Conservation (phyloP, 495 filamentous ascomycete genomes). For the Xylaria bambusicola region DNA sequence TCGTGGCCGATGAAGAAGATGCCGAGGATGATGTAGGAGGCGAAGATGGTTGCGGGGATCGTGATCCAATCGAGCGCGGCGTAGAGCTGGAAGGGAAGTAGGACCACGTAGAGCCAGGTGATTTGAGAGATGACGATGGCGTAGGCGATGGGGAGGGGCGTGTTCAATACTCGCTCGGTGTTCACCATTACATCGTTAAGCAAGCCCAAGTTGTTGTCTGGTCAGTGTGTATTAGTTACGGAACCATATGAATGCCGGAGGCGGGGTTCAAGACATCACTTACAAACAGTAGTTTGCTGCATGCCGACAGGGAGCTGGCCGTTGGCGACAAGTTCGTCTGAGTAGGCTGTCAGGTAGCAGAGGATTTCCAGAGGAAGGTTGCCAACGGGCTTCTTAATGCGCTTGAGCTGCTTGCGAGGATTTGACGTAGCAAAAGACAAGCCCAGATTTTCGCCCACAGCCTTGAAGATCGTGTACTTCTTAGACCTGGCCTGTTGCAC, state of each 20-base stretch:
- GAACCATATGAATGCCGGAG: neutral
- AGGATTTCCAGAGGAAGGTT: slow-evolving; percentile 80
- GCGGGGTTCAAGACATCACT: neutral
- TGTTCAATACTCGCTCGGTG: slow-evolving; percentile 80
- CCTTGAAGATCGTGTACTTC: slow-evolving; percentile 59
- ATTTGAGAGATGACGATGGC: slow-evolving; percentile 84
- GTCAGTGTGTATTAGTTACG: neutral
- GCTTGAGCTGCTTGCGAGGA: slow-evolving; percentile 71
- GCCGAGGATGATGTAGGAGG: slow-evolving; percentile 88
- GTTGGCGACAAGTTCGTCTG: slow-evolving; percentile 57
- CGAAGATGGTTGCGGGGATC: slow-evolving; percentile 79
- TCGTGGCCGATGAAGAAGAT: slow-evolving; percentile 82
- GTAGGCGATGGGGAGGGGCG: slow-evolving; percentile 82
- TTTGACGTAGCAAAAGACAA: slow-evolving; percentile 71
- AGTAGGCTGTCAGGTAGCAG: slow-evolving; percentile 67
- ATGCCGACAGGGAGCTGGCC: slow-evolving; percentile 55
- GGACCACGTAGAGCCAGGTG: slow-evolving; percentile 81
- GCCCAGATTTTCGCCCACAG: slow-evolving; percentile 67
- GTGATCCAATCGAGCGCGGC: slow-evolving; percentile 66
- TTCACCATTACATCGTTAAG: slow-evolving; percentile 75
- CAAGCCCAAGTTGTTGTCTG: slow-evolving; percentile 52
- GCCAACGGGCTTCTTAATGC: slow-evolving; percentile 61
- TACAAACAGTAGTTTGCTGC: slow-evolving; percentile 51
- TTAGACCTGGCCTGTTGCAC: slow-evolving; percentile 36
- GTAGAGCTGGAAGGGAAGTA: slow-evolving; percentile 83